phyloP scores from a whole-genome alignment of 345 rosid species.

The Lepidium sativum region DNA sequence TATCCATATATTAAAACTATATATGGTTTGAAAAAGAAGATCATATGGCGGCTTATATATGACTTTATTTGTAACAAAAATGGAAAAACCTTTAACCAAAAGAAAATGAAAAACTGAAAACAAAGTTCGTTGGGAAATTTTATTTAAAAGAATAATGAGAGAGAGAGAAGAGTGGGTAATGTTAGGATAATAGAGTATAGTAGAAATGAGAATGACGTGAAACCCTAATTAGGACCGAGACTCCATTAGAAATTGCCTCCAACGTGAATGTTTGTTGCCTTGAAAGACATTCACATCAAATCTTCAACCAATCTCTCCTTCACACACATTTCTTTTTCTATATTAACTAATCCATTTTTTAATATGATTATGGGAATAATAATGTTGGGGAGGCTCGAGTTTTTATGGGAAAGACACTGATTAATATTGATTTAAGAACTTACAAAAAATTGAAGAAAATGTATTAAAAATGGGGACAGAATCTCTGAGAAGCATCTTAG shows the following conservation, averaged over 20 bases:
- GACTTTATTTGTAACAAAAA: conserved; percentile 2
- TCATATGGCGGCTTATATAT: conserved; percentile 15
- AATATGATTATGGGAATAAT: conserved; percentile 20
- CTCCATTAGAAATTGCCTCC: conserved; percentile 40
- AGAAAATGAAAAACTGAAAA: background rate
- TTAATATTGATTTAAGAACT: conserved; percentile 1
- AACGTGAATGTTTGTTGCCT: conserved; percentile 64
- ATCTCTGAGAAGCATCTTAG: conserved; percentile 34
- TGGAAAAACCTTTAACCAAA: too few relatives aligned
- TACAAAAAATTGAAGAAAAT: background rate
- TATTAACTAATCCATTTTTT: conserved; percentile 10
- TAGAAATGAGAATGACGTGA: conserved; percentile 26
- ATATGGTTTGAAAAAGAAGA: background rate
- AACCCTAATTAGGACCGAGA: conserved; percentile 36
- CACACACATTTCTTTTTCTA: conserved; percentile 9
- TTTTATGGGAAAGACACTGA: conserved; percentile 17
- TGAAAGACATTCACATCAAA: conserved; percentile 56
- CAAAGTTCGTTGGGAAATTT: background rate
- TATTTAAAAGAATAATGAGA: background rate
- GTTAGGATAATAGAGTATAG: conserved; percentile 21
- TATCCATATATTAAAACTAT: background rate
- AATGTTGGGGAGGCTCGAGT: conserved; percentile 19
- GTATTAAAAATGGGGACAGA: conserved; percentile 1
- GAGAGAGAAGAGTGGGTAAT: conserved; percentile 7
- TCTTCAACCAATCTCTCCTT: conserved; percentile 30